phyloP scores from a whole-genome alignment of 768 basidiomycete genomes.

The Leccinum barrowsii region DNA sequence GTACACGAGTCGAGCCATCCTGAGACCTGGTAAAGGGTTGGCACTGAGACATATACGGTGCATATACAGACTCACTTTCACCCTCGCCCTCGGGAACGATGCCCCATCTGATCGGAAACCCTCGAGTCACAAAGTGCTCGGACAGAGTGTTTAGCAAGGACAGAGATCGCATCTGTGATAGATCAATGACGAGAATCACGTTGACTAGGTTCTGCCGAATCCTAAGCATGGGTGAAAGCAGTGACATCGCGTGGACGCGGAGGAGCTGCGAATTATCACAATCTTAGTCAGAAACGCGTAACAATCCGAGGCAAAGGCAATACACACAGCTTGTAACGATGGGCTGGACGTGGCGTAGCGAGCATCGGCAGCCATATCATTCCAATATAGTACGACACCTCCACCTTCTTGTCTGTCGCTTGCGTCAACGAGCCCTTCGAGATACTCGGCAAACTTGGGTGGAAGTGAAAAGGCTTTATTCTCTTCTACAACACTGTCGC shows the following conservation, averaged over 20 bases:
- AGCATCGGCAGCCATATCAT: conserved; percentile 83
- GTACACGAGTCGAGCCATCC: conserved; percentile 72
- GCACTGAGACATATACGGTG: not conserved
- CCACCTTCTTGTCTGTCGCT: conserved; percentile 84
- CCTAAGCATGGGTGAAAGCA: conserved; percentile 74
- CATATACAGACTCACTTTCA: conserved; percentile 30
- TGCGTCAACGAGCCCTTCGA: conserved; percentile 83
- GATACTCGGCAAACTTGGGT: conserved; percentile 24
- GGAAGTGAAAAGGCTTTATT: conserved; percentile 85
- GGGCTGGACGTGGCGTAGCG: conserved; percentile 53
- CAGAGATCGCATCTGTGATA: conserved; percentile 59
- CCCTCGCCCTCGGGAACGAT: conserved; percentile 64
- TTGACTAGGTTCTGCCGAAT: conserved; percentile 83
- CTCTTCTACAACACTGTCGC: conserved; percentile 44
- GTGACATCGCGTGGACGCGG: conserved; percentile 36
- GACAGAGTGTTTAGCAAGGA: conserved; percentile 64
- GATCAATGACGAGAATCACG: conserved; percentile 74
- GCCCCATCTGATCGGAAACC: conserved; percentile 80
- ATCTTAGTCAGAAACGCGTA: not conserved
- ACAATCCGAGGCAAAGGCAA: not conserved
- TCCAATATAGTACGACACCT: conserved; percentile 78
- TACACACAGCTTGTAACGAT: conserved; percentile 48
- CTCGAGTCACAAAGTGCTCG: conserved; percentile 65
- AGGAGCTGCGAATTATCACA: conserved; percentile 23
- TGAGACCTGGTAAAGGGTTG: conserved; percentile 40